Base-by-base conservation (phyloP, 2,329 filamentous ascomycete species). In the Hypocrella siamensis region DNA sequence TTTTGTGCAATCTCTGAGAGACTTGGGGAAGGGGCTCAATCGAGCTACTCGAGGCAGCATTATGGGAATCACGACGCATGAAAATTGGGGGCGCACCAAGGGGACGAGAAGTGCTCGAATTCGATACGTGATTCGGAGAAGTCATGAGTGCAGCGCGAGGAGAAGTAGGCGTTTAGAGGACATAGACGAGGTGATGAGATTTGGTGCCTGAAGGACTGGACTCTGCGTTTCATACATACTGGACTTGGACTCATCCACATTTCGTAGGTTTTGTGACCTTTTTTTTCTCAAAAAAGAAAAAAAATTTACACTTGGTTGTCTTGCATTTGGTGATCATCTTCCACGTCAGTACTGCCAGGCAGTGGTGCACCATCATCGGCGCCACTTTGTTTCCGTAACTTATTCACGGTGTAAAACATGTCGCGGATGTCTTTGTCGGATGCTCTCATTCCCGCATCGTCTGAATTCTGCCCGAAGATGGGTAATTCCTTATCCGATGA, bases 401-500 rank as follows among this genome's bases (percentile, higher is more conserved):
- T 57, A 40, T 65, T 64, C 1, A 54, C 55, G 12, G 51, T 59
- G 35, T 66, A 66, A 19, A 69, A 38, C 6, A 67, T 45, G 31
- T 50, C 48, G 5, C 53, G 51, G 14, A 64, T 46, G 30, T 65
- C 58, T 1, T 51, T 46, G 2, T 46, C 40, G 1, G 51, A 42
- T 1, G 60, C 40, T 17, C 60, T 42, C 2, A 61, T 39, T 16
- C 60, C 54, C 3, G 47, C 34, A 33, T 56, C 57, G 3, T 37
- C 38, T 1, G 30, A 43, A 14, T 27, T 26, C 5, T 33, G 35
- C 8, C 28, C 33, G 9, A 40, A 31, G 7, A 54, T 39, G 1
- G 42, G 38, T 10, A 39, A 35, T 17, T 49, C 45, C 6, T 43
- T 41, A 17, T 44, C 45, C 5, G 49, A 45, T 15, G 49, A 40